phyloP scores from a whole-genome alignment of 495 filamentous ascomycete genomes.

The Neurospora sp. region DNA sequence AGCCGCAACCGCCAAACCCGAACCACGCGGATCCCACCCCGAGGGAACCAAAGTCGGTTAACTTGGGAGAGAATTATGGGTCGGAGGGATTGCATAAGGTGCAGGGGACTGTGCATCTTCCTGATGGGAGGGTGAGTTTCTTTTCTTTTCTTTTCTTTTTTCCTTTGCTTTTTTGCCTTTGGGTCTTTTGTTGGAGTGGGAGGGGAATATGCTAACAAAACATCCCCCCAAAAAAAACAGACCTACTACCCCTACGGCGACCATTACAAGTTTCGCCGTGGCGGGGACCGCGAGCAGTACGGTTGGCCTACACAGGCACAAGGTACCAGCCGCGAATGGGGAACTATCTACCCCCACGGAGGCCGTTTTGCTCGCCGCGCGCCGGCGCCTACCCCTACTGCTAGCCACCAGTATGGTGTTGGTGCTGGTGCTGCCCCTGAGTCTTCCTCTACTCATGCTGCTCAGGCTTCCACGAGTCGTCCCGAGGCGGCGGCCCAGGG shows the following conservation, averaged over 20 bases:
- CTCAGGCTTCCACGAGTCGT: background rate
- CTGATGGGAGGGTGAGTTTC: background rate
- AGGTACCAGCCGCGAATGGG: background rate
- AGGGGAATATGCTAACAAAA: background rate
- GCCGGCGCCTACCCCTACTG: background rate
- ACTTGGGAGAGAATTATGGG: background rate
- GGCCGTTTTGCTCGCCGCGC: background rate
- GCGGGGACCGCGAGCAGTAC: background rate
- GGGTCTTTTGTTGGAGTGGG: background rate
- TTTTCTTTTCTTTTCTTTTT: background rate
- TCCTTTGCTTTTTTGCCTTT: background rate
- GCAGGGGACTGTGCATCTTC: background rate
- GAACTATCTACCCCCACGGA: background rate
- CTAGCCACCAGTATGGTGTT: too few species aligned
- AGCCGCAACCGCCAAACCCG: background rate
- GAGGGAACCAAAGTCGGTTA: background rate
- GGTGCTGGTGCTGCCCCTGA: background rate
- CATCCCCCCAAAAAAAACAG: background rate
- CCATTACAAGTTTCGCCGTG: background rate
- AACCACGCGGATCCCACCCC: background rate
- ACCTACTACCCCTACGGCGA: background rate
- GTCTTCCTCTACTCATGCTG: background rate
- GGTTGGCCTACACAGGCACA: background rate
- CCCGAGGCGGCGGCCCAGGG: too few species aligned
- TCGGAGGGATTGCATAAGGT: background rate